These are phyloP conservation scores for Wallacemonas sp. DNA, from an alignment of 208 protist genomes.

Conservation along the genomic window DNA sequence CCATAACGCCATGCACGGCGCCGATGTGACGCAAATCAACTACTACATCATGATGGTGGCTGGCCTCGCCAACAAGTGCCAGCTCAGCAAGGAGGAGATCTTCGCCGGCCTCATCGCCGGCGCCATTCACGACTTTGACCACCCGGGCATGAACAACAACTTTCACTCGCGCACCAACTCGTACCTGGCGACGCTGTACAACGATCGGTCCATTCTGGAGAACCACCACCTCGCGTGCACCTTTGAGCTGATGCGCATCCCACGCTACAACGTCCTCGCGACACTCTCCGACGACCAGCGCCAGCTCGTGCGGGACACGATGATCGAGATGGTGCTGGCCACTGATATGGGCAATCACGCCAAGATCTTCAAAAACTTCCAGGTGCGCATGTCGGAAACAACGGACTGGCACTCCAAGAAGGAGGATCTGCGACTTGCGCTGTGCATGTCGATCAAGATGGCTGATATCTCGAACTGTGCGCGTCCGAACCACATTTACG, in stretches of 20 bases:
- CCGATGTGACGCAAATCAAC: slow-evolving; percentile 93
- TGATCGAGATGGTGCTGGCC: slow-evolving; percentile 92
- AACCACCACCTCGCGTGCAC: slow-evolving; percentile 92
- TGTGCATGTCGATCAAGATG: slow-evolving; percentile 94
- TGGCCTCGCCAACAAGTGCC: slow-evolving; percentile 64
- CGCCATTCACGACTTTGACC: slow-evolving; percentile 96
- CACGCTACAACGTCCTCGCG: slow-evolving; percentile 85
- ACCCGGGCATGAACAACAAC: slow-evolving; percentile 97
- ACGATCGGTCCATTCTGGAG: slow-evolving; percentile 94
- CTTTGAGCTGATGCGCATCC: slow-evolving; percentile 84
- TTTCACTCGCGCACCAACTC: slow-evolving; percentile 94
- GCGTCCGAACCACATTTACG: slow-evolving; percentile 84
- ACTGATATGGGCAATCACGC: slow-evolving; percentile 95
- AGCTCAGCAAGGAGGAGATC: slow-evolving; percentile 87
- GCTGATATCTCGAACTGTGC: slow-evolving; percentile 95
- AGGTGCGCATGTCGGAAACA: slow-evolving; percentile 70
- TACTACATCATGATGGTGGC: slow-evolving; percentile 92
- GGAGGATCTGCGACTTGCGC: slow-evolving; percentile 86
- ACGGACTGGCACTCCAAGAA: slow-evolving; percentile 73
- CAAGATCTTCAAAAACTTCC: slow-evolving; percentile 86
- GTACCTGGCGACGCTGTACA: slow-evolving; percentile 93
- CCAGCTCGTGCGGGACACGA: slow-evolving; percentile 79
- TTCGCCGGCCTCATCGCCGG: slow-evolving; percentile 89
- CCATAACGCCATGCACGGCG: slow-evolving; percentile 93
- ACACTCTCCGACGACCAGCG: slow-evolving; percentile 77